Evolutionary conservation across 148 eudicot genomes (phyloP), one percentile per base, ranked within the genome.

Genomic region (Camellia lanceoleosa): DNA sequence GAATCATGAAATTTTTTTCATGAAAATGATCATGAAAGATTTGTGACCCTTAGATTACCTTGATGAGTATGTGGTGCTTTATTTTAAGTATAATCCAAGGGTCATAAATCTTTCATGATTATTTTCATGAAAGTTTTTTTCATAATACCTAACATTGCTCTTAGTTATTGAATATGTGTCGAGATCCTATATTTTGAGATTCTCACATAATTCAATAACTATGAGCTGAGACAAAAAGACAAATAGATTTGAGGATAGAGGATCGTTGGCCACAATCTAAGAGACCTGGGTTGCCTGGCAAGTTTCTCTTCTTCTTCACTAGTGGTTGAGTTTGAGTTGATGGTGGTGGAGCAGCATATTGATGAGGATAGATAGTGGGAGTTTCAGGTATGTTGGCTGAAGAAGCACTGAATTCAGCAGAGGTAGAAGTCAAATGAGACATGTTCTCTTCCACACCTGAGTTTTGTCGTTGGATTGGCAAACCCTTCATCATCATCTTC

Each of bases 251-350:
- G 8, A 10, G 47, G 0, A 30, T 19, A 64, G 8, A 20, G 38
- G 38, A 30, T 30, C 38, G 38, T 30, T 30, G 38, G 38, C 38
- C 38, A 30, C 38, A 10, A 23, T 64, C 15, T 64, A 30, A 55
- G 4, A 74, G 12, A 94, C 98, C 98, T 93, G 98, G 98, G 88
- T 93, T 91, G 49, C 98, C 98, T 46, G 98, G 98, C 5, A 88
- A 87, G 80, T 83, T 95, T 90, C 98, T 89, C 83, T 89, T 95
- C 88, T 86, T 91, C 87, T 95, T 95, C 74, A 83, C 71, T 19
- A 84, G 82, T 42, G 87, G 85, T 58, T 43, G 70, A 38, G 70
- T 70, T 69, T 79, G 83, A 62, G 51, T 80, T 9, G 81, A 83
- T 42, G 86, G 78, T 9, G 81, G 85, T 42, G 86, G 78, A 70